These are phyloP conservation scores for Didymellaceae sp. DNA, from an alignment of 2,329 filamentous ascomycete genomes.

Conservation along the genomic window DNA sequence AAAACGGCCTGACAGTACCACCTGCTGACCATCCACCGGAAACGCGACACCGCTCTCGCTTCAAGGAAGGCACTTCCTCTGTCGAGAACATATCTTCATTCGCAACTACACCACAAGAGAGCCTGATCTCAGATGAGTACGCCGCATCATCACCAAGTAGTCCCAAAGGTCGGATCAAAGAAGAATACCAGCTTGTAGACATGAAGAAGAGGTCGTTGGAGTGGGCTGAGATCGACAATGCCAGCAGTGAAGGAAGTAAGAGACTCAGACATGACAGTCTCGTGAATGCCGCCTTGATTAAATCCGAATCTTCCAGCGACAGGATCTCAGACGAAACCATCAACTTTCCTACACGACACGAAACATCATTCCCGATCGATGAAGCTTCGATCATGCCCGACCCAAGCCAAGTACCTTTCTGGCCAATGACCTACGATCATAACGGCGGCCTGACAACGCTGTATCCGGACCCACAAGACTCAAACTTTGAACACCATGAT, in stretches of 20 bases:
- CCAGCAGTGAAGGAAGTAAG: background rate
- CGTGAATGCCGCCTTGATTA: background rate
- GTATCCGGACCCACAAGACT: background rate
- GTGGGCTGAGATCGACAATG: background rate
- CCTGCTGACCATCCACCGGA: conserved; percentile 62
- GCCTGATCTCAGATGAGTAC: background rate
- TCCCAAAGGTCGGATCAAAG: background rate
- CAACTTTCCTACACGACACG: background rate
- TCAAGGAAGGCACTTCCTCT: background rate
- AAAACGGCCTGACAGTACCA: conserved; percentile 58
- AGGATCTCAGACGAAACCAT: background rate
- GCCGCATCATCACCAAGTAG: background rate
- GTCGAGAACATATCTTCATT: background rate
- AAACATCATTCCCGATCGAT: background rate
- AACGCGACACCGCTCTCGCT: conserved; percentile 43
- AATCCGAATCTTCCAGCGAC: background rate
- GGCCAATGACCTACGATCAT: conserved; percentile 1
- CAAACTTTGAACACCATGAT: background rate
- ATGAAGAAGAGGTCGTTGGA: background rate
- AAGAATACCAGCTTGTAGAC: background rate
- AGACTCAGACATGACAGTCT: conserved; percentile 1
- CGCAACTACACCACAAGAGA: background rate
- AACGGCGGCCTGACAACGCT: background rate
- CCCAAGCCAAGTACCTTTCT: background rate
- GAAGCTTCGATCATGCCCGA: too few species aligned